Evolutionary conservation across 331 rosid genomes (phyloP), one percentile per base, ranked within the genome.

Genomic region (Acacia pycnantha): DNA sequence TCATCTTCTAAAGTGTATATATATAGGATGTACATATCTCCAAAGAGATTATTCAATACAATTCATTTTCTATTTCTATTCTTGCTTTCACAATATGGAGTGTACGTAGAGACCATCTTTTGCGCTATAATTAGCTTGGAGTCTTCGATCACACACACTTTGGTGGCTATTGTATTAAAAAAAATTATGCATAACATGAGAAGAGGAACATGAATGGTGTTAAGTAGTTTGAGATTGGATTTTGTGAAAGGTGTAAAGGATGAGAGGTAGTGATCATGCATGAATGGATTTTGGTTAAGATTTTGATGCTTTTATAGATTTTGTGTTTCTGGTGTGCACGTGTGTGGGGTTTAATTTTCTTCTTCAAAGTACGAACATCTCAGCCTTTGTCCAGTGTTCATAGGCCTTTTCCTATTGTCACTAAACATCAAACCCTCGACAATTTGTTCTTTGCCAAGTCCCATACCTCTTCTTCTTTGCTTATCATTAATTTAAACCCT

Each of bases 271-370:
- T 46, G 16, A 70, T 70, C 7, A 22, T 11, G 16, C 5, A 33
- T 33, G 33, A 11, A 1, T 35, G 18, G n/a, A 21, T 54, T 47
- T 70, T 59, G 66, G 26, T 59, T 69, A 51, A 47, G 43, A 8
- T 61, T 76, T 77, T 70, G 73, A 70, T 50, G 16, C 69, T 43
- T 64, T 35, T 62, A 16, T 27, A 29, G 70, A 64, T 29, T 29
- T 64, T 29, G 41, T 0, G 31, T 72, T 83, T 72, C 29, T 21
- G 15, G 64, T 70, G 18, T 22, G 71, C 82, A 83, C 86, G 82
- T 83, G 86, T 50, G 86, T 83, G 86, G 86, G 82, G 82, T 82
- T 48, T 27, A 27, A 27, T 27, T 27, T 27, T 24, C 44, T 61
- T 61, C 11, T 41, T 43, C 46, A 43, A 43, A 10, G 46, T 8